A percentile compares a stretch with the other conserved stretches of the same genome.
phyloP scores from a whole-genome alignment of 345 rosid genomes.

The Linum trigynum region DNA sequence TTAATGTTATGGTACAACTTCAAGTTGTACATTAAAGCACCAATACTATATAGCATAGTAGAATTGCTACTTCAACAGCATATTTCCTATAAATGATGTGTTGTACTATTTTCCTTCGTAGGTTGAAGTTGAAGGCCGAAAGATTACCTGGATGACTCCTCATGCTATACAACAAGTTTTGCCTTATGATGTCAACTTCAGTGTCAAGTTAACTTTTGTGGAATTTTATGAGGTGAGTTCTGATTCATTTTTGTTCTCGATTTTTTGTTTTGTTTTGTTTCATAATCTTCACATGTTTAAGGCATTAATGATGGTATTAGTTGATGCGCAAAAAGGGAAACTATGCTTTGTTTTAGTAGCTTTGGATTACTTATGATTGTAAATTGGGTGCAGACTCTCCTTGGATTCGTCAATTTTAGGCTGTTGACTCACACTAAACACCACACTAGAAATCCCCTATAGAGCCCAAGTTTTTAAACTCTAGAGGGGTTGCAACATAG shows the following conservation, averaged over 20 bases:
- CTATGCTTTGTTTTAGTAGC: background rate
- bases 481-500: no score
- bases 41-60: no score
- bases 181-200: constrained; percentile 80
- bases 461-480: no score
- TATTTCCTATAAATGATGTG: background rate
- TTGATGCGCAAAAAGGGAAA: no score
- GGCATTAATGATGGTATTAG: no score
- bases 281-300: background rate
- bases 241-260: background rate
- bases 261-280: background rate
- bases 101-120: constrained; percentile 22
- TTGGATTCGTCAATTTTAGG: constrained; percentile 70
- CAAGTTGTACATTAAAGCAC: no score
- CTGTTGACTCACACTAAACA: no score
- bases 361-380: background rate
- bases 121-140: constrained; percentile 97
- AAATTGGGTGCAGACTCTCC: constrained; percentile 64
- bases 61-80: no score
- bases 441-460: no score
- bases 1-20: no score
- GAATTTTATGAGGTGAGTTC: constrained; percentile 79
- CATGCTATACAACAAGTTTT: constrained; percentile 88
- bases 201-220: constrained; percentile 72
- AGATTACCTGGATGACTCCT: constrained; percentile 89